phyloP scores from a whole-genome alignment of 495 filamentous ascomycete species.

The Elasticomyces elasticus region DNA sequence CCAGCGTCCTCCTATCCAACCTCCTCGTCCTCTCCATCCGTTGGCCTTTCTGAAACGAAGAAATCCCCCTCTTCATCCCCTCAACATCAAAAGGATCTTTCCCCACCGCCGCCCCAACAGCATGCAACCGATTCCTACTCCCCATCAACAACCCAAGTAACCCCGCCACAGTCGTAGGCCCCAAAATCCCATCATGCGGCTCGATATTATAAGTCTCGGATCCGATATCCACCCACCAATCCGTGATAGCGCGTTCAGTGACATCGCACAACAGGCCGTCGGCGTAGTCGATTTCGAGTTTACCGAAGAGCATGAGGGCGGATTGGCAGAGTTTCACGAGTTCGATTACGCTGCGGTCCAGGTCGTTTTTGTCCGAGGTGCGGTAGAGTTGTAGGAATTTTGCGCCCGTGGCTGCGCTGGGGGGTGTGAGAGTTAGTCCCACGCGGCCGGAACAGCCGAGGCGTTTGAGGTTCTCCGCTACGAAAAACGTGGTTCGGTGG shows the following conservation, averaged over 20 bases:
- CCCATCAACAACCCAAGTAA: constrained; percentile 81
- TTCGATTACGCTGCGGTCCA: constrained; percentile 71
- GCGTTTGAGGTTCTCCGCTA: constrained; percentile 90
- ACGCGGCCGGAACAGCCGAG: constrained; percentile 85
- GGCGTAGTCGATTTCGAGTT: constrained; percentile 75
- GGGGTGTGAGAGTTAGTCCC: constrained; percentile 65
- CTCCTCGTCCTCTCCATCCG: constrained; percentile 67
- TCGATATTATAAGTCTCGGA: constrained; percentile 83
- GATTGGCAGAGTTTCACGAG: constrained; percentile 88
- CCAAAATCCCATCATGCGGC: constrained; percentile 82
- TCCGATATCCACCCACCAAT: constrained; percentile 96
- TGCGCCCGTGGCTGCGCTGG: constrained; percentile 68
- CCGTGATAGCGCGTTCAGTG: constrained; percentile 78
- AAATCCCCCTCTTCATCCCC: constrained; percentile 70
- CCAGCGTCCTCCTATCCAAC: constrained; percentile 73
- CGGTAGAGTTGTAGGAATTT: constrained; percentile 90
- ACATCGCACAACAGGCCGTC: constrained; percentile 89
- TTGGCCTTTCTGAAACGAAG: constrained; percentile 79
- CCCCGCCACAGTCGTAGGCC: constrained; percentile 84
- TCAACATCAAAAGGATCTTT: constrained; percentile 91
- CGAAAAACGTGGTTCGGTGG: constrained; percentile 77
- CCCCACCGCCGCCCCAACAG: constrained; percentile 68
- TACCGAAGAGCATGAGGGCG: constrained; percentile 79
- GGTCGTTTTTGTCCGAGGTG: constrained; percentile 66
- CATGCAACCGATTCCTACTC: constrained; percentile 74